phyloP scores from a whole-genome alignment of 352 stramenopile species.

The Elongisporangium prolatum region DNA sequence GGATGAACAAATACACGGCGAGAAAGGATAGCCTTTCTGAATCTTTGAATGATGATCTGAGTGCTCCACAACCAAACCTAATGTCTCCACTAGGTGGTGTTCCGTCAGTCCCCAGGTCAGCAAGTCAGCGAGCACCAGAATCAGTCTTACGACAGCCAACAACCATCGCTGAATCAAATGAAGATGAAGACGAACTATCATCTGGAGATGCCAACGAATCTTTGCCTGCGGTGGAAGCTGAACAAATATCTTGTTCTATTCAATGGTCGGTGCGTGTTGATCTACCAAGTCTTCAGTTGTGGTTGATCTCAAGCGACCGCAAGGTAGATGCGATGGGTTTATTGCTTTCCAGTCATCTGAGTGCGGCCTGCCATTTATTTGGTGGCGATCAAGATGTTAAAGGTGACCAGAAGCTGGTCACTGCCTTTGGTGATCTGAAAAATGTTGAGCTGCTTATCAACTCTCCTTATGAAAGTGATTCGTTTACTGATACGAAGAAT shows the following conservation, averaged over 20 bases:
- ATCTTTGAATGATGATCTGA: conserved; percentile 38
- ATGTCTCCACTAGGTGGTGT: conserved; percentile 43
- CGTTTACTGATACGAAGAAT: conserved; percentile 2
- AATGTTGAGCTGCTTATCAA: conserved; percentile 35
- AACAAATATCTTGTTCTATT: not conserved
- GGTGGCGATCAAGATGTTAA: conserved; percentile 4
- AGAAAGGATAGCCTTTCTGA: conserved; percentile 55
- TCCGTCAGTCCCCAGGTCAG: conserved; percentile 18
- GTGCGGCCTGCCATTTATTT: not conserved
- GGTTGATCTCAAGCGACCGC: conserved; percentile 61
- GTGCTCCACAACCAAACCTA: conserved; percentile 22
- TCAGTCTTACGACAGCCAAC: not conserved
- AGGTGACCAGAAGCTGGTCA: conserved; percentile 2
- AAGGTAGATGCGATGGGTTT: conserved; percentile 50
- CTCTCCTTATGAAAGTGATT: conserved; percentile 13
- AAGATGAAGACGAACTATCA: not conserved
- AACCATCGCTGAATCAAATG: not conserved
- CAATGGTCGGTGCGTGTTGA: conserved; percentile 19
- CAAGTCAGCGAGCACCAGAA: not conserved
- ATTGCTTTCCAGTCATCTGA: conserved; percentile 33
- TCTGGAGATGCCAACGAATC: not conserved
- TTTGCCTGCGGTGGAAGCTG: not conserved
- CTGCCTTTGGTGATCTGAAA: conserved; percentile 21
- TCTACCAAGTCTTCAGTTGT: conserved; percentile 53
- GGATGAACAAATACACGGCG: conserved; percentile 9